phyloP scores from a whole-genome alignment of 2,329 filamentous ascomycete species.

The Diaporthe vaccinii region DNA sequence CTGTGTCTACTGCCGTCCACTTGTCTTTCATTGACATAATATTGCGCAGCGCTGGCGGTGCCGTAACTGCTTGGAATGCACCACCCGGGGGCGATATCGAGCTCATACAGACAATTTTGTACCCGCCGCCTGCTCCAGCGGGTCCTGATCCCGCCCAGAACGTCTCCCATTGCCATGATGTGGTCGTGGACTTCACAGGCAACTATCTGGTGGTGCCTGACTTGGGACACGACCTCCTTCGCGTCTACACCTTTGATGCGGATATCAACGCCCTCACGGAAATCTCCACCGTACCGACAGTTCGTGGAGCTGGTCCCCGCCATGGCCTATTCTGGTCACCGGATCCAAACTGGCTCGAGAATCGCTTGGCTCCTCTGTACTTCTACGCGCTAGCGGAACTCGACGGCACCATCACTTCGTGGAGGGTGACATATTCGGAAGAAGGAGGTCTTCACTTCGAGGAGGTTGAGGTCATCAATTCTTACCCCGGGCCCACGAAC shows the following conservation, averaged over 20 bases:
- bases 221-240: background rate
- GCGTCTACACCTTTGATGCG: background rate
- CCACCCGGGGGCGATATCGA: background rate
- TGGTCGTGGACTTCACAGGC: background rate
- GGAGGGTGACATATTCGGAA: background rate
- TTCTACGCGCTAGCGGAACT: constrained; percentile 8
- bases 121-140: background rate
- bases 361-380: background rate
- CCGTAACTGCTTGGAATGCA: constrained; percentile 1
- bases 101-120: constrained; percentile 6
- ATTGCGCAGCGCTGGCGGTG: background rate
- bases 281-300: constrained; percentile 4
- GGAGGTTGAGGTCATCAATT: background rate
- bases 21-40: background rate
- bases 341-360: background rate
- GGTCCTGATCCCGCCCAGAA: background rate
- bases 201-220: background rate
- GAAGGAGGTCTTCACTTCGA: background rate
- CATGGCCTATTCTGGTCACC: constrained; percentile 1
- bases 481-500: background rate
- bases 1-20: background rate
- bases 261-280: background rate
- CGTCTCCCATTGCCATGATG: constrained; percentile 2
- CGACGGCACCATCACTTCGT: background rate
- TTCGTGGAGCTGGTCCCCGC: constrained; percentile 6